phyloP scores from a whole-genome alignment of 177 flowering plant species.

The Vitis hybrid region DNA sequence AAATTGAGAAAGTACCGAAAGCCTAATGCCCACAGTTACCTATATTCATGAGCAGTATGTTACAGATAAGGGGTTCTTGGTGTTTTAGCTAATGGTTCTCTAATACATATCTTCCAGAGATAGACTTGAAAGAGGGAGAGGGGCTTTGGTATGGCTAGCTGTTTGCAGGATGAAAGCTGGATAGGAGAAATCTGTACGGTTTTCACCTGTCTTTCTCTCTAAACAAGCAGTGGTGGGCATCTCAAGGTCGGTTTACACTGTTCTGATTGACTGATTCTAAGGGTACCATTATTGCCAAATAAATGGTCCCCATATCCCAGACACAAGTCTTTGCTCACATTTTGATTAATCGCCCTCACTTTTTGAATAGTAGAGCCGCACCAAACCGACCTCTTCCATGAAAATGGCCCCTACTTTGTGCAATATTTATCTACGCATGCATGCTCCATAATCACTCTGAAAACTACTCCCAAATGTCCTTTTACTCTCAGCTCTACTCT shows the following conservation, averaged over 20 bases:
- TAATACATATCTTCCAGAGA: neutral
- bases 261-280: neutral
- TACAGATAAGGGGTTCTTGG: neutral
- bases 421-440: neutral
- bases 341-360: constrained; percentile 4
- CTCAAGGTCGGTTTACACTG: constrained; percentile 4
- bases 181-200: constrained; percentile 10
- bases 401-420: neutral
- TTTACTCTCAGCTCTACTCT: no score
- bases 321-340: constrained; percentile 9
- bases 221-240: constrained; percentile 14
- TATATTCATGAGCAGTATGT: neutral
- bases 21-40: no score
- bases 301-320: constrained; percentile 20
- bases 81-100: neutral
- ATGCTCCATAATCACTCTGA: no score
- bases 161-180: constrained; percentile 9
- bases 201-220: constrained; percentile 1
- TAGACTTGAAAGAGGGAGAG: neutral
- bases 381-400: neutral
- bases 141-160: neutral
- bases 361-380: neutral
- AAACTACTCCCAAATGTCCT: no score
- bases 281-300: constrained; percentile 7
- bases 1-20: no score